Percentiles rank a stretch among this genome's conserved stretches.
These are phyloP conservation scores for Millerozyma miso DNA, from an alignment of 805 yeast species.

Conservation along the genomic window DNA sequence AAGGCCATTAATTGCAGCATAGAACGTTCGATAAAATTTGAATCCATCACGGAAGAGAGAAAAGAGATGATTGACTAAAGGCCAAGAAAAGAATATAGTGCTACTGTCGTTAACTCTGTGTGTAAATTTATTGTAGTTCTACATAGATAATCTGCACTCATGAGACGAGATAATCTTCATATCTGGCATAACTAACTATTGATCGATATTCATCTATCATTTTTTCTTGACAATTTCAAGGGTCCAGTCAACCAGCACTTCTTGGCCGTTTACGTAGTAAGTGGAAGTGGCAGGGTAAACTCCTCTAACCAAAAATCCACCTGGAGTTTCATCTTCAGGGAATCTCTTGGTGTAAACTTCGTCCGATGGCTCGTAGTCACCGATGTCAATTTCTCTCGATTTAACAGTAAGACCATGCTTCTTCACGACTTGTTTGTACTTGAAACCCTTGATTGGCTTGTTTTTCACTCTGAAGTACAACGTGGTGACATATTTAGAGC, in stretches of 20 bases:
- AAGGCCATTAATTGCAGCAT: too few species aligned
- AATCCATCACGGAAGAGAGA: too few species aligned
- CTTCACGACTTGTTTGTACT: conserved; percentile 32
- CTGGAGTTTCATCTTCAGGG: conserved; percentile 34
- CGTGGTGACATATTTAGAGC: conserved; percentile 27
- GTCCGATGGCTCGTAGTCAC: conserved; percentile 32
- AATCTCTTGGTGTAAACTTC: conserved; percentile 27
- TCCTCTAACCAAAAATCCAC: conserved; percentile 37
- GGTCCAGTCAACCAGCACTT: conserved; percentile 29
- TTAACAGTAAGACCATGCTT: conserved; percentile 33
- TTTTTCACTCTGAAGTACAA: conserved; percentile 30
- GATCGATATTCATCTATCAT: neutral
- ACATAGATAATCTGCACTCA: too few species aligned
- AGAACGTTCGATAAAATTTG: too few species aligned
- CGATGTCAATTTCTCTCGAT: conserved; percentile 25
- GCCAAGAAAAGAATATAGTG: too few species aligned
- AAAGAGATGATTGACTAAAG: too few species aligned
- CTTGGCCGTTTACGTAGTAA: conserved; percentile 30
- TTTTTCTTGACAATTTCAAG: conserved; percentile 30
- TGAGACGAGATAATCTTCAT: too few species aligned
- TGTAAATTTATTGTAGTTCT: too few species aligned
- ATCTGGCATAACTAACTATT: too few species aligned
- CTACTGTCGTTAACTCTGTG: too few species aligned
- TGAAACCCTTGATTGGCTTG: conserved; percentile 24
- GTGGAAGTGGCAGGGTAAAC: conserved; percentile 26